Evolutionary conservation across 345 rosid genomes (phyloP), one percentile per base, ranked within the genome.

Genomic region (Nasturtium officinale): DNA sequence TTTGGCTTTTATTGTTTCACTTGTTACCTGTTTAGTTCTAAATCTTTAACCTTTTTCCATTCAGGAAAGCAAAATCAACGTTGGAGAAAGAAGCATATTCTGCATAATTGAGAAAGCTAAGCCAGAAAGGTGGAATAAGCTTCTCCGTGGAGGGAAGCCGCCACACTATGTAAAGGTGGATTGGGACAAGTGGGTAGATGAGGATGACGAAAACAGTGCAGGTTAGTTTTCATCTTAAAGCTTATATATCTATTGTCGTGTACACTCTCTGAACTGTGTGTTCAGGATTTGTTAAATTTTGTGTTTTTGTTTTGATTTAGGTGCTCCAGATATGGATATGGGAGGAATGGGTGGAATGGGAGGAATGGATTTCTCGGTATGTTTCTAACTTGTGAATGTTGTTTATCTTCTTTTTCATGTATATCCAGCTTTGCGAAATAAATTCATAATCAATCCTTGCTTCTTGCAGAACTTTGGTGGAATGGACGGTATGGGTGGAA

Each of bases 111-210:
- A 87, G 78, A 91, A 91, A 84, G 91, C 86, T 32, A 91, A 89
- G 81, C 80, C 83, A 8, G 86, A 53, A 26, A 86, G 97, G 90
- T 91, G 97, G 97, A 78, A 87, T 48, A 89, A 83, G 76, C 72
- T 91, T 61, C 42, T 89, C 76, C 85, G 86, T 2, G 88, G 82
- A 32, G 90, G 84, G 28, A 91, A 86, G 60, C 20, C 83, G 5
- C 97, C 97, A 15, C 95, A 89, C 82, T 91, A 83, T 73, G 79
- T 91, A 45, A 91, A 91, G 82, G 86, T 89, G 7, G 97, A 91
- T 66, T 91, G 97, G 97, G 95, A 91, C 82, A 91, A 89, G 73
- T 91, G 96, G 97, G 96, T 89, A 21, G 97, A 91, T 74, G 96
- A 89, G 78, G 96, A 90, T 30, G 97, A 91, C 3, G 96, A 88